phyloP scores from a whole-genome alignment of 805 yeast species.

The Tanozyma kutaoensis region DNA sequence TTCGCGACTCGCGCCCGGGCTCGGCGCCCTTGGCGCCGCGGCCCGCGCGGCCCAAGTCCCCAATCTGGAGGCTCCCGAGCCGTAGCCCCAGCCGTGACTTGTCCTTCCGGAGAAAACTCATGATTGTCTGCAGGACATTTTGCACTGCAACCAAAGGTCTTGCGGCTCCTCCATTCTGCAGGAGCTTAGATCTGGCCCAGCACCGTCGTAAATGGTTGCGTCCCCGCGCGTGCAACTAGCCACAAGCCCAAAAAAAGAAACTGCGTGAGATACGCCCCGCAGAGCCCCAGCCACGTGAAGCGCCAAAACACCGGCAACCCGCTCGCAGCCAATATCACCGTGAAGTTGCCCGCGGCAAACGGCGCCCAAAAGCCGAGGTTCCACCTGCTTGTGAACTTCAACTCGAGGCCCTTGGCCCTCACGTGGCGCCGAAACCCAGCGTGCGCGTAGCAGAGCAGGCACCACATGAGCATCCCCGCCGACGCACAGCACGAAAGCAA shows the following conservation, averaged over 20 bases:
- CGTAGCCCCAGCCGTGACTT: slow-evolving; percentile 4
- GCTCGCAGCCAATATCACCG: slow-evolving; percentile 5
- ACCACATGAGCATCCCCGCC: slow-evolving; percentile 17
- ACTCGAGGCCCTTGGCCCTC: slow-evolving; percentile 2
- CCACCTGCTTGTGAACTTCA: slow-evolving; percentile 3
- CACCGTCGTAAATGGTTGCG: background rate
- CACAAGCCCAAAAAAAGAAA: slow-evolving; percentile 2
- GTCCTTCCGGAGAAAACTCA: slow-evolving; percentile 15
- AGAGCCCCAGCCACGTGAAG: slow-evolving; percentile 2
- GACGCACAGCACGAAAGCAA: slow-evolving; percentile 11
- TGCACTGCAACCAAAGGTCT: background rate
- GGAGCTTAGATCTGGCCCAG: slow-evolving; percentile 1
- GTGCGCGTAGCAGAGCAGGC: slow-evolving; percentile 8
- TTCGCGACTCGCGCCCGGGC: slow-evolving; percentile 1
- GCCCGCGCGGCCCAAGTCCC: slow-evolving; percentile 1
- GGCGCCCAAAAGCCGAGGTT: slow-evolving; percentile 3
- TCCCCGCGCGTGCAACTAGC: slow-evolving; percentile 1
- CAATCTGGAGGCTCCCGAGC: slow-evolving; percentile 1
- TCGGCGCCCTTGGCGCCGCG: slow-evolving; percentile 1
- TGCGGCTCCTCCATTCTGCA: slow-evolving; percentile 1
- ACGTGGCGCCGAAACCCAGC: slow-evolving; percentile 5
- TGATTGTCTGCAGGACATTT: slow-evolving; percentile 1
- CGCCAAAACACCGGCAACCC: slow-evolving; percentile 8
- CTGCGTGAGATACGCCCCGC: slow-evolving; percentile 6
- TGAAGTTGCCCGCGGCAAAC: slow-evolving; percentile 7